A percentile compares a stretch with the other conserved stretches of the same genome.
These are phyloP conservation scores for Cymodocea nodosa DNA, from an alignment of 116 monocot species.

Conservation along the genomic window DNA sequence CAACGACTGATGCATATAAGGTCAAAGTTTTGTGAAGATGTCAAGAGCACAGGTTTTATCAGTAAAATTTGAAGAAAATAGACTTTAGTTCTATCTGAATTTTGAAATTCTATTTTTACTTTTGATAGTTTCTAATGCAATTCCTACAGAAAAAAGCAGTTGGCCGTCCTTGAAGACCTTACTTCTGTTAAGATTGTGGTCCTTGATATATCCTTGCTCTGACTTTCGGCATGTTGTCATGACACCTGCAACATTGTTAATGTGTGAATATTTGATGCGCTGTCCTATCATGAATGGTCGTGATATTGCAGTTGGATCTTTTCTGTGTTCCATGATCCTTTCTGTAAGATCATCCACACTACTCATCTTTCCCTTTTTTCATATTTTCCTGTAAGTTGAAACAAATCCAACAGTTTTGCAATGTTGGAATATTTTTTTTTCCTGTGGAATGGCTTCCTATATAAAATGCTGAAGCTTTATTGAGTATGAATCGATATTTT, in stretches of 20 bases:
- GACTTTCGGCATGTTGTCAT: constrained; percentile 91
- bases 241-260: constrained; percentile 80
- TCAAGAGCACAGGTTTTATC: constrained; percentile 55
- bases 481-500: too few relatives aligned
- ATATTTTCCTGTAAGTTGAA: too few relatives aligned
- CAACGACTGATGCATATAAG: constrained; percentile 45
- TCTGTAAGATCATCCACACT: constrained; percentile 31
- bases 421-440: too few relatives aligned
- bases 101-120: neutral
- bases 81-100: neutral
- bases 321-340: constrained; percentile 80
- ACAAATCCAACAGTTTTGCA: too few relatives aligned
- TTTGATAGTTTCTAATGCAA: neutral
- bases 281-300: constrained; percentile 55
- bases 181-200: constrained; percentile 74
- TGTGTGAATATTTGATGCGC: constrained; percentile 90
- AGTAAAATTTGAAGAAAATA: neutral
- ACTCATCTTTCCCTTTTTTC: too few relatives aligned
- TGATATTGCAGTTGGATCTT: constrained; percentile 75
- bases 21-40: constrained; percentile 40
- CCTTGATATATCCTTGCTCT: constrained; percentile 80
- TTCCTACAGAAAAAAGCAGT: constrained; percentile 45
- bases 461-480: too few relatives aligned
- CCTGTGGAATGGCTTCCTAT: too few relatives aligned
- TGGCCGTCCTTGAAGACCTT: constrained; percentile 92